Evolutionary conservation across 192 early-diverging fungal genomes (phyloP), one percentile per base, ranked within the genome.

Genomic region (Backusella tuberculispora): DNA sequence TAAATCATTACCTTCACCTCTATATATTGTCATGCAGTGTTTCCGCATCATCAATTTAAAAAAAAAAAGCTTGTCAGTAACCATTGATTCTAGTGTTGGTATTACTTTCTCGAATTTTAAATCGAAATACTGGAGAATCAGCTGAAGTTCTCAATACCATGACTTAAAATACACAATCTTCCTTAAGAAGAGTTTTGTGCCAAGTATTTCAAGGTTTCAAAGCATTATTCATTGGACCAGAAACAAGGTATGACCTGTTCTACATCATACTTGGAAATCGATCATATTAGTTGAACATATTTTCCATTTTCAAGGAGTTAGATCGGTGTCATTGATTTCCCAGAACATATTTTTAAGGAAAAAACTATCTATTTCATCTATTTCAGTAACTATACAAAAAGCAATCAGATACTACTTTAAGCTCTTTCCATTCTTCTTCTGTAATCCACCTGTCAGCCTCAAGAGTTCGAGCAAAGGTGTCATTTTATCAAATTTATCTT

Each of bases 1-100:
- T 14, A 40, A 45, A 48, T 21, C 6, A 8, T 76, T 72, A 77
- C 76, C 76, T 72, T 77, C 76, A 7, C 76, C 76, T 3, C 63
- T n/a, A n/a, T n/a, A 17, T 50, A 66, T 65, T 70, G 70, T 72
- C 70, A 72, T 72, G 0, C 69, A 34, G 29, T 77, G 76, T 2
- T 60, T n/a, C 69, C 40, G 70, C 63, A 43, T 77, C 76, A 5
- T 70, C 76, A 37, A 72, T 44, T 7, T n/a, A n/a, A 77, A 40
- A 34, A 69, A 66, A n/a, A 77, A 34, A 0, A 37, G 56, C 3
- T 60, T 69, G 14, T 60, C 26, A 8, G 48, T 60, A 15, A 17
- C 53, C 5, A 73, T 13, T 42, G 41, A 43, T 3, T 63, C 46
- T 5, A 37, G 17, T 7, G 47, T 19, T n/a, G 72, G 72, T 13